Evolutionary conservation across 2,329 filamentous ascomycete genomes (phyloP), one percentile per base, ranked within the genome.

Genomic region (Phialophora verrucosa): DNA sequence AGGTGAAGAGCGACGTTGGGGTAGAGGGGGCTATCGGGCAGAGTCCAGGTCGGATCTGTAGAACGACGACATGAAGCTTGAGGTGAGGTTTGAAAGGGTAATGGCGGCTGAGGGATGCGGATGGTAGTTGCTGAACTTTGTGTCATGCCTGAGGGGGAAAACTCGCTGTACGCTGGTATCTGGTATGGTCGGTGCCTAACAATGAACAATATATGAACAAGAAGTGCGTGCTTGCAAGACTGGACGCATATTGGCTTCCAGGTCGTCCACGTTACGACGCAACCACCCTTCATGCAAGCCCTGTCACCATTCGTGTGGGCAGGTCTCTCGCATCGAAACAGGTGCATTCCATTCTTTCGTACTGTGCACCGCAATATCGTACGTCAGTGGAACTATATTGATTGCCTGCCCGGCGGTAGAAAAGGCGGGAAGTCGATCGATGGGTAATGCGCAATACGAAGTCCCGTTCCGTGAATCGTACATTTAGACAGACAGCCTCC

Each of bases 1-100:
- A 63, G 59, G 70, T 71, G 20, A 29, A 47, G 6, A 63, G 67
- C n/a, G 50, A 69, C 17, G 51, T 31, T 23, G 61, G 66, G 17
- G 51, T 65, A n/a, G 66, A 67, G 49, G 64, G 63, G 5, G 64
- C 55, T 20, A 59, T 69, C 25, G 66, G 69, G 5, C 66, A 70
- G 55, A 61, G 53, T 20, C 59, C 60, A 35, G 69, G 69, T 7
- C 44, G 64, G 25, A 67, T 70, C 29, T 69, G 64, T 42, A 67
- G 56, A 50, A 57, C 58, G 31, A n/a, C 0, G 20, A 27, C 49
- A 11, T 51, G 25, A 29, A 14, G 14, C 12, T 12, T 12, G 49
- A 51, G 20, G n/a, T 27, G 6, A 27, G 12, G 49, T 12, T 35
- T 35, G 10, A 35, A 32, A 35, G 53, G 4, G 29, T 5, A 4